A percentile compares a stretch with the other conserved stretches of the same genome.
Conservation (phyloP, 2,329 filamentous ascomycete species). For the Pestalotiopsis sp. region DNA sequence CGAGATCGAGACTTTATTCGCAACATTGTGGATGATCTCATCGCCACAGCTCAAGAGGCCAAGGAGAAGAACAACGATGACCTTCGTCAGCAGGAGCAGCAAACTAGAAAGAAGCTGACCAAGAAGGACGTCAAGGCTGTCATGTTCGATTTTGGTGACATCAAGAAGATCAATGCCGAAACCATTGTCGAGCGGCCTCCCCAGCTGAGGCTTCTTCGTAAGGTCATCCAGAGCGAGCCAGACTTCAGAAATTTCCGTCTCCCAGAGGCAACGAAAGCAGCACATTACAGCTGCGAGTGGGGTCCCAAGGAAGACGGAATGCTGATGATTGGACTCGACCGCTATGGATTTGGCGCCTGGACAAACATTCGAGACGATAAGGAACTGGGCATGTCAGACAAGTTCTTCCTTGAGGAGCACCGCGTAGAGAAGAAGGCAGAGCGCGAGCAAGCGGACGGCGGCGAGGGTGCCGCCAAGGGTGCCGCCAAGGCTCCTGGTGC, state of each 20-base stretch:
- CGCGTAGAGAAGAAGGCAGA: conserved; percentile 98
- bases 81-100: conserved; percentile 80
- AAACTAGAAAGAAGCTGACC: conserved; percentile 77
- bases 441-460: conserved; percentile 67
- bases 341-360: conserved; percentile 96
- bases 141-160: conserved; percentile 88
- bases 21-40: conserved; percentile 74
- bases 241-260: conserved; percentile 84
- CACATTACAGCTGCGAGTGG: conserved; percentile 91
- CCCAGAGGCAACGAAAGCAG: conserved; percentile 87
- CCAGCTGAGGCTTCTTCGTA: conserved; percentile 82
- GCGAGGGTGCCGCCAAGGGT: conserved; percentile 57
- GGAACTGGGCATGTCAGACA: conserved; percentile 83
- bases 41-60: conserved; percentile 57
- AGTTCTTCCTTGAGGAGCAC: conserved; percentile 96
- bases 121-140: conserved; percentile 99
- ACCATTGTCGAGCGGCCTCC: conserved; percentile 89
- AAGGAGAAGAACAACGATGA: conserved; percentile 70
- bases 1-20: conserved; percentile 82
- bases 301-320: conserved; percentile 93
- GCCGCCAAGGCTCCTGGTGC: conserved; percentile 88
- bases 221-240: conserved; percentile 65
- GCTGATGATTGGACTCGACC: conserved; percentile 90
- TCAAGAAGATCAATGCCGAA: conserved; percentile 94
- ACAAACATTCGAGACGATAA: conserved; percentile 88